A percentile compares a stretch with the other conserved stretches of the same genome.
Evolutionary conservation across 306 rosid species (phyloP).

Genomic region (Carpinus fangiana): DNA sequence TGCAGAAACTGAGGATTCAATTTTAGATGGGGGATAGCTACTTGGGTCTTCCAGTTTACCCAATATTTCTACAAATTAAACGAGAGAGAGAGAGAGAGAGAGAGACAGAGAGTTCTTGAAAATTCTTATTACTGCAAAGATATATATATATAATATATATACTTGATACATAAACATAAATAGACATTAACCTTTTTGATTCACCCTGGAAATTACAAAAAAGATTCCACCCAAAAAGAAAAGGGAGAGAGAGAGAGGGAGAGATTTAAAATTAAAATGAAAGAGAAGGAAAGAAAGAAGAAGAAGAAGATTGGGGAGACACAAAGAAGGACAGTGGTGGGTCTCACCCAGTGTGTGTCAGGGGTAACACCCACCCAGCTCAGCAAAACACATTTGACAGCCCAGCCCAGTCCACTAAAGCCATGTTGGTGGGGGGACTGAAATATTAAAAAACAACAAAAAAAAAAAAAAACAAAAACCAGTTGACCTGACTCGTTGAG

Average conservation of each 20-base stretch:
- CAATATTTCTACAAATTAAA: too few species aligned
- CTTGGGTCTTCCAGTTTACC: too few species aligned
- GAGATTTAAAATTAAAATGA: background rate
- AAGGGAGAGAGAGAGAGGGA: conserved; percentile 19
- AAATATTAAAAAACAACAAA: background rate
- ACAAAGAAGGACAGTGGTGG: conserved; percentile 52
- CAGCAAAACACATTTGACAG: conserved; percentile 48
- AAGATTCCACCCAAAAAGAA: conserved; percentile 46
- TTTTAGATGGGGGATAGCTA: too few species aligned
- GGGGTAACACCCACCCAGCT: conserved; percentile 51
- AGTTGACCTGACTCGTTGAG: conserved; percentile 17
- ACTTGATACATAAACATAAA: conserved; percentile 30
- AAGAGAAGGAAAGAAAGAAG: background rate
- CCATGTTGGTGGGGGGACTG: background rate
- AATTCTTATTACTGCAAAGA: conserved; percentile 38
- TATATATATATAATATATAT: conserved; percentile 10
- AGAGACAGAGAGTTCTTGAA: too few species aligned
- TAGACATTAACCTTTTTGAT: conserved; percentile 36
- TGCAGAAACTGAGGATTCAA: conserved; percentile 12
- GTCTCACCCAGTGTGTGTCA: conserved; percentile 44
- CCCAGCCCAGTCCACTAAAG: conserved; percentile 8
- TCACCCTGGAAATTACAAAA: conserved; percentile 55
- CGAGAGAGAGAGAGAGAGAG: too few species aligned
- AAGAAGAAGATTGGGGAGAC: conserved; percentile 9
- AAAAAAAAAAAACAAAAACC: too few species aligned